A percentile compares a stretch with the other conserved stretches of the same genome.
phyloP scores from a whole-genome alignment of 305 asterid genomes.

The Salvia sclarea region DNA sequence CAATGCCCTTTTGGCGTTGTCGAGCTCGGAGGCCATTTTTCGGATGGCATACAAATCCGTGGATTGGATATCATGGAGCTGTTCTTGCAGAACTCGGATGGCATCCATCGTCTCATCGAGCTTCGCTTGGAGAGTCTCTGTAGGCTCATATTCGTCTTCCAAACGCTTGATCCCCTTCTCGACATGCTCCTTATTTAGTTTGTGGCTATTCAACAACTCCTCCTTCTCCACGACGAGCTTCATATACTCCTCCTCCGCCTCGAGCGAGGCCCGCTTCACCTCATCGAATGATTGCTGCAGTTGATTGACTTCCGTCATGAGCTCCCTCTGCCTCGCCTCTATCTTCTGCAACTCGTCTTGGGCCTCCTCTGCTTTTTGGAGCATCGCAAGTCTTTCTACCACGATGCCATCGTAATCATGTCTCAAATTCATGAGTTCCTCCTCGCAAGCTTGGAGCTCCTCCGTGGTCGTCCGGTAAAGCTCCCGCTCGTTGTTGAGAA shows the following conservation, averaged over 20 bases:
- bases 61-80: conserved; percentile 48
- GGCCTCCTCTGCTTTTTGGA: conserved; percentile 67
- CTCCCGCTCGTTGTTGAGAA: conserved; percentile 57
- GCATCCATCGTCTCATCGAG: conserved; percentile 56
- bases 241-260: conserved; percentile 53
- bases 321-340: conserved; percentile 45
- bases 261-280: conserved; percentile 45
- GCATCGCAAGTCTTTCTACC: conserved; percentile 49
- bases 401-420: conserved; percentile 59
- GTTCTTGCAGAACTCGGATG: conserved; percentile 50
- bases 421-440: conserved; percentile 56
- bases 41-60: conserved; percentile 45
- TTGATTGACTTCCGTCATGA: conserved; percentile 50
- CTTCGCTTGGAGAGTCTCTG: conserved; percentile 51
- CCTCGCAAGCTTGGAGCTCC: conserved; percentile 52
- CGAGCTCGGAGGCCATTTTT: conserved; percentile 46
- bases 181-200: conserved; percentile 48
- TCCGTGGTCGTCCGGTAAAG: conserved; percentile 58
- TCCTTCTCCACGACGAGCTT: conserved; percentile 56
- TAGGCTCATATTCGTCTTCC: conserved; percentile 46
- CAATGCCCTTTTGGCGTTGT: conserved; percentile 45
- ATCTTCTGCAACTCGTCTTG: conserved; percentile 43
- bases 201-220: conserved; percentile 36
- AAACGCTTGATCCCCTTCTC: conserved; percentile 44
- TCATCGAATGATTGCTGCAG: conserved; percentile 43